Evolutionary conservation across 139 green algal genomes (phyloP).

Genomic region (Ettlia oleoabundans): DNA sequence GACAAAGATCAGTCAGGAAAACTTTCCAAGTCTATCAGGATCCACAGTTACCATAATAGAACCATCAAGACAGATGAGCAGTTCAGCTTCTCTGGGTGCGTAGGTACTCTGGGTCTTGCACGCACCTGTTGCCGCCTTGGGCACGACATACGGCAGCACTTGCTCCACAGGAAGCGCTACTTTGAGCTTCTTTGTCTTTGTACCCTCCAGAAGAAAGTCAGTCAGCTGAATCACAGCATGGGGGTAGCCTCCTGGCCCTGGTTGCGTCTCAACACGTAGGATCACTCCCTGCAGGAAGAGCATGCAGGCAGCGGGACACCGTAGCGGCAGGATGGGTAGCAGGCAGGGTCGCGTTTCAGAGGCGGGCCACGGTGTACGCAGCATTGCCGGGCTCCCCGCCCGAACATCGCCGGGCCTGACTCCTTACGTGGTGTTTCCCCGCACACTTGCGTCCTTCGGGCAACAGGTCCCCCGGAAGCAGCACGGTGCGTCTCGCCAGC

Average conservation of each 20-base stretch:
- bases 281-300: slow-evolving; percentile 17
- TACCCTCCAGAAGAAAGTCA: not conserved
- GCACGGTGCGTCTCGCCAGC: not conserved
- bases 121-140: not conserved
- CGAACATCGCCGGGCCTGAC: no score
- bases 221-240: slow-evolving; percentile 11
- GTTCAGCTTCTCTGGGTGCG: no score
- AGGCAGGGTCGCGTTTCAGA: not conserved
- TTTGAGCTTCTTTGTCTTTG: slow-evolving; percentile 14
- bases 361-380: not conserved
- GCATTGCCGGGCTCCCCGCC: not conserved
- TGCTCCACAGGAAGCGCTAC: slow-evolving; percentile 7
- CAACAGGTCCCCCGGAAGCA: not conserved
- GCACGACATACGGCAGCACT: slow-evolving; percentile 12
- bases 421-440: slow-evolving; percentile 11
- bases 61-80: no score
- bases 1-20: no score
- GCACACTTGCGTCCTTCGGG: not conserved
- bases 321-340: not conserved
- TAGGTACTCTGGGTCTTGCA: not conserved
- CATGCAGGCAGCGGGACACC: no score
- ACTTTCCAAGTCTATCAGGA: no score
- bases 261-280: slow-evolving; percentile 3
- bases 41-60: no score
- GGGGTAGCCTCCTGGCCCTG: not conserved